Evolutionary conservation across 108 stramenopile genomes (phyloP).

Genomic region (Tribonema minus): DNA sequence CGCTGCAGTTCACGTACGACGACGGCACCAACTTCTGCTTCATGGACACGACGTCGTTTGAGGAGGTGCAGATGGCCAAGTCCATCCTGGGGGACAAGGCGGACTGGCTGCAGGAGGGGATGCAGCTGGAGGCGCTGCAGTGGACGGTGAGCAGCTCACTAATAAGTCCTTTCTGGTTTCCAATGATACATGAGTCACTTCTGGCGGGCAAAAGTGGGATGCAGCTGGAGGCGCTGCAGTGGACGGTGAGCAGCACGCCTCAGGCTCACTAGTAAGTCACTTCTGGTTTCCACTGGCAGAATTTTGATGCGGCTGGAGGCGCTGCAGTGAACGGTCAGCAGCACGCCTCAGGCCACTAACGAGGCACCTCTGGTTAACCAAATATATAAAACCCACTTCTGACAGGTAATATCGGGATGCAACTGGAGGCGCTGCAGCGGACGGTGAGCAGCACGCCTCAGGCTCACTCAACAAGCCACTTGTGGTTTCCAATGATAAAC

Average conservation of each 20-base stretch:
- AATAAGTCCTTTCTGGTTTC: background rate
- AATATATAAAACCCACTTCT: no score
- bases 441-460: background rate
- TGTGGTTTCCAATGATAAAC: no score
- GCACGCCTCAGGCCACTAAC: no score
- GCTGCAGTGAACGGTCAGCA: background rate
- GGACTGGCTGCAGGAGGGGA: constrained; percentile 77
- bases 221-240: constrained; percentile 59
- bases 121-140: constrained; percentile 62
- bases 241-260: background rate
- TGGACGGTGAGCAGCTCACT: background rate
- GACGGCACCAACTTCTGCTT: constrained; percentile 76
- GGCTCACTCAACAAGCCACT: background rate
- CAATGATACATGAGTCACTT: no score
- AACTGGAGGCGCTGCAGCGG: constrained; percentile 54
- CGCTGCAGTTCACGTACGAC: constrained; percentile 74
- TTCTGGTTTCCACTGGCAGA: no score
- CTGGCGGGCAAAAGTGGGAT: no score
- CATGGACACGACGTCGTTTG: constrained; percentile 85
- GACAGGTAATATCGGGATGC: no score
- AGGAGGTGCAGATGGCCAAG: constrained; percentile 67
- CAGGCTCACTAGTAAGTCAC: background rate
- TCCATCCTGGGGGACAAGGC: constrained; percentile 66
- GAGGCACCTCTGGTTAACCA: background rate
- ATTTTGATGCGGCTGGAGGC: constrained; percentile 72